These are phyloP conservation scores for Moelleriella libera DNA, from an alignment of 2,329 filamentous ascomycete species.

Conservation along the genomic window DNA sequence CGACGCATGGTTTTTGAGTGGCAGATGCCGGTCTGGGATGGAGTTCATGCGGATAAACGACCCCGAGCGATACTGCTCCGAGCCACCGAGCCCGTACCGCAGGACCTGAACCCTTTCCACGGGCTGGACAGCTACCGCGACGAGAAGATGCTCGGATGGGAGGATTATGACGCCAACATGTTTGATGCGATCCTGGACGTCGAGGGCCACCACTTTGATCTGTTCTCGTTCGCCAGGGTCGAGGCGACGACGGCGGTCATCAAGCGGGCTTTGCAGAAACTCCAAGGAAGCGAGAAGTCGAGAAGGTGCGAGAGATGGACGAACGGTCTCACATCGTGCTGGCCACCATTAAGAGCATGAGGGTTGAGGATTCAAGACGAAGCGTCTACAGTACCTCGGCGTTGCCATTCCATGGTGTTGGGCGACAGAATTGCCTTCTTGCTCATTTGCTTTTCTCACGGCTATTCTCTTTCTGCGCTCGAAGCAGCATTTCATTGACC, in stretches of 20 bases:
- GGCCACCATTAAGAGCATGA: no score
- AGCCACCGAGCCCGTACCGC: conserved; percentile 25
- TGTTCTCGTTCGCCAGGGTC: conserved; percentile 22
- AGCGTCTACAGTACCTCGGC: no score
- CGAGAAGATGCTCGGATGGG: conserved; percentile 33
- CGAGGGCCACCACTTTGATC: conserved; percentile 35
- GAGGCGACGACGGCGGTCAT: conserved; percentile 13
- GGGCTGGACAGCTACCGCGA: conserved; percentile 29
- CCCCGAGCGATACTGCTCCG: conserved; percentile 31
- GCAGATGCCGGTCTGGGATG: conserved; percentile 24
- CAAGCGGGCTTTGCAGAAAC: conserved; percentile 5
- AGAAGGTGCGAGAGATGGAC: not conserved
- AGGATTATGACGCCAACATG: conserved; percentile 26
- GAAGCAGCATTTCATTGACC: no score
- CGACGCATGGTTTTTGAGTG: conserved; percentile 24
- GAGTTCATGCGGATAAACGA: conserved; percentile 9
- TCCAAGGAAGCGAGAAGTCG: not conserved
- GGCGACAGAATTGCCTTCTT: no score
- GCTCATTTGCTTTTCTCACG: no score
- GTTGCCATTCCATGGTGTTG: no score
- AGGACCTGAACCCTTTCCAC: conserved; percentile 11
- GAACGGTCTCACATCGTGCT: not conserved
- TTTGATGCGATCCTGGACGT: conserved; percentile 31
- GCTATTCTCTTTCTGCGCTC: no score
- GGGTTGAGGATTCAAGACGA: no score